Conservation (phyloP, 1,284 basidiomycete genomes). For the Waitea zeae region DNA sequence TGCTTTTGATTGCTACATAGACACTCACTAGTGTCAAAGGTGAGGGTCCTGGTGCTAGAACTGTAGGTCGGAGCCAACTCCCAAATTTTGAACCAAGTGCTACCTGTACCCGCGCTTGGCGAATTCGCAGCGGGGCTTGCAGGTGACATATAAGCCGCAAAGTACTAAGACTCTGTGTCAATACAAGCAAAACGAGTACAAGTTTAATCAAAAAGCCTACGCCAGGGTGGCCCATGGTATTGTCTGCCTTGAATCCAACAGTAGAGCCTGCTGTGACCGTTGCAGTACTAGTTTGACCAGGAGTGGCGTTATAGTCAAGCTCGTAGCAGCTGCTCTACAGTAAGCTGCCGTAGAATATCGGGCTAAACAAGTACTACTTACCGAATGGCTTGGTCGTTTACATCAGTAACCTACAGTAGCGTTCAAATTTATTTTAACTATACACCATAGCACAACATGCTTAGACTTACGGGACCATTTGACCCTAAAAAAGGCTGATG, state of each 20-base stretch:
- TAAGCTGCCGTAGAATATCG: too few relatives aligned
- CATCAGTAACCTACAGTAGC: conserved; percentile 20
- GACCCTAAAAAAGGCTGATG: too few relatives aligned
- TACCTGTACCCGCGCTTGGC: conserved; percentile 19
- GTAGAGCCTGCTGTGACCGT: conserved; percentile 18
- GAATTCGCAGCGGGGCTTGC: conserved; percentile 23
- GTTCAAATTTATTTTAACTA: too few relatives aligned
- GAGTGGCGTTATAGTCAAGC: conserved; percentile 16
- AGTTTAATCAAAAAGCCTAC: background rate
- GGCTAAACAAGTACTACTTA: too few relatives aligned
- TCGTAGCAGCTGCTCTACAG: conserved; percentile 30
- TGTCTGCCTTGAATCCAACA: conserved; percentile 11
- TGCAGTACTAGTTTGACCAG: conserved; percentile 18
- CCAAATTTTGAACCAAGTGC: conserved; percentile 33
- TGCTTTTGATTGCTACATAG: background rate
- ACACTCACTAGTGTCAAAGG: conserved; percentile 18
- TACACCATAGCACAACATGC: background rate
- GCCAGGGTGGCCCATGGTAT: conserved; percentile 20
- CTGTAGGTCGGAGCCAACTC: conserved; percentile 19
- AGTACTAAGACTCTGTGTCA: conserved; percentile 14
- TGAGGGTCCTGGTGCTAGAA: conserved; percentile 14
- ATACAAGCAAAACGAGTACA: too few relatives aligned
- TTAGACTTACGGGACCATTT: conserved; percentile 18
- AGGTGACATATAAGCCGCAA: conserved; percentile 23
- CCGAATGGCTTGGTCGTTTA: conserved; percentile 22